Base-by-base conservation (phyloP, 208 protist genomes). In the Acanthamoeba sp. region DNA sequence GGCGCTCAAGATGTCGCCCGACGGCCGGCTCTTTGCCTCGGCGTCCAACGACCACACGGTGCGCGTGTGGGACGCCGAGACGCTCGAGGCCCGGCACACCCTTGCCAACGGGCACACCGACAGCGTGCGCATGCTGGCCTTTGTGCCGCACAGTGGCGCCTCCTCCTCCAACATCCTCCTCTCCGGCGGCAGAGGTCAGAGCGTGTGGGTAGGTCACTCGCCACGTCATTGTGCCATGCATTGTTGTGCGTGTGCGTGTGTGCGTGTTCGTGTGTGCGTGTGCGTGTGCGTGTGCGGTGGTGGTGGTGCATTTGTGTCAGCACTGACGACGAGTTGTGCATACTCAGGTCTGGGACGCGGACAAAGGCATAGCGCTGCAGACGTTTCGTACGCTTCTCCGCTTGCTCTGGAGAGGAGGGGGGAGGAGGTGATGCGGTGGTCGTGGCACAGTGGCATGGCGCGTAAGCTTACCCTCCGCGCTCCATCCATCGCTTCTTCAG, bases 41-140 rank as follows among this genome's bases (percentile, higher is more conserved):
- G 69, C 34, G 5, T 36, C 69, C 69, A 78, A 42, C 36, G 69
- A 78, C 69, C 34, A 27, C 36, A 78, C 34, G 24, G 36, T 78
- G 34, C 34, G 69, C 69, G 69, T 78, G n/a, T 45, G 69, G 32
- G 69, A 78, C n/a, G 69, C 69, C 36, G 69, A 78, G 24, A 78
- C 69, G 69, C 69, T 78, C 24, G 36, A 78, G n/a, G 9, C 12
- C 24, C 69, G 24, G 1, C 69, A 78, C 69, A 78, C 29, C 18
- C 69, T 78, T 27, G n/a, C n/a, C 48, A 20, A 14, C n/a, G 69
- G 36, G 16, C 69, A 78, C 69, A 78, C 69, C 34, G 36, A 42
- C 34, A 78, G 69, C 69, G 69, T 42, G 69, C 69, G 69, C 36
- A 32, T 78, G 29, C 36, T 78, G 29, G 69, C 69, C 14, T 78